Percentiles rank a stretch among this genome's conserved stretches.
Evolutionary conservation across 192 early-diverging fungal species (phyloP).

Genomic region (Umbelopsis ramanniana): DNA sequence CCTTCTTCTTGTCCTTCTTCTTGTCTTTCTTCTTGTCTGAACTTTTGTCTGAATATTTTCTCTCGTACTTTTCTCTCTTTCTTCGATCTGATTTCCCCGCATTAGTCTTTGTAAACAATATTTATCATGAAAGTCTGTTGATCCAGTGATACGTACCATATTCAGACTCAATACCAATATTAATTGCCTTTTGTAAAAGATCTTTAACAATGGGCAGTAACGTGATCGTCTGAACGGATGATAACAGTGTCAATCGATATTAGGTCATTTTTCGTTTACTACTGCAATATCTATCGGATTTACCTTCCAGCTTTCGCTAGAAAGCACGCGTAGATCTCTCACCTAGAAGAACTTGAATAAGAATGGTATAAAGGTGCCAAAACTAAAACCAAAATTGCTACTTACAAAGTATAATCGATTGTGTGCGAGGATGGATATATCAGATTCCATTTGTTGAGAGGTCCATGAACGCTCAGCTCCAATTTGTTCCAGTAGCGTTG

Average conservation of each 20-base stretch:
- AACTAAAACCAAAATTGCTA: neutral
- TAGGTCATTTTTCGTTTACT: neutral
- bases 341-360: slow-evolving; percentile 30
- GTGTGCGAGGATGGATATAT: slow-evolving; percentile 44
- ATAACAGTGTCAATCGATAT: neutral
- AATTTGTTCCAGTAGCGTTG: slow-evolving; percentile 53
- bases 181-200: slow-evolving; percentile 47
- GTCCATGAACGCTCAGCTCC: slow-evolving; percentile 54
- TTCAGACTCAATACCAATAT: slow-evolving; percentile 36
- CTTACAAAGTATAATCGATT: slow-evolving; percentile 50
- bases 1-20: slow-evolving; percentile 35
- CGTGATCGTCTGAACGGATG: slow-evolving; percentile 38
- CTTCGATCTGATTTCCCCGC: neutral
- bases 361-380: neutral
- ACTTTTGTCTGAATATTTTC: slow-evolving; percentile 21
- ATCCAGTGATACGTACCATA: neutral
- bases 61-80: slow-evolving; percentile 30
- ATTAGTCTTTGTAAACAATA: neutral
- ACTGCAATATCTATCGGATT: neutral
- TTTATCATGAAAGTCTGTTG: neutral
- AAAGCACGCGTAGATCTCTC: slow-evolving; percentile 52
- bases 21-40: slow-evolving; percentile 35
- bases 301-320: slow-evolving; percentile 59
- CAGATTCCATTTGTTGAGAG: slow-evolving; percentile 47
- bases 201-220: slow-evolving; percentile 56